phyloP scores from a whole-genome alignment of 2,329 filamentous ascomycete species.

The Calycina marina region DNA sequence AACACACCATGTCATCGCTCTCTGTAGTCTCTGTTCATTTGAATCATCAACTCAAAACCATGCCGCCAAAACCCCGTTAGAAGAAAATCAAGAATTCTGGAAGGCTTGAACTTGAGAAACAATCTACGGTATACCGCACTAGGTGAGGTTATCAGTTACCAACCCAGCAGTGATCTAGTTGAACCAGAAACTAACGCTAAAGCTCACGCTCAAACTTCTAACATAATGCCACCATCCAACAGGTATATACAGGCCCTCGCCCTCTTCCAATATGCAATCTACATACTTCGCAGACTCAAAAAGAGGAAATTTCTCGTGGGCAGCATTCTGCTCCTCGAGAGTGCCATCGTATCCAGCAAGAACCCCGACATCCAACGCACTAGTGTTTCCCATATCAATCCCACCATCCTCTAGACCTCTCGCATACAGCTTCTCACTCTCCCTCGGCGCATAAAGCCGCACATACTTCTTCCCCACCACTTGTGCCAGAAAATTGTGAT shows the following conservation, averaged over 20 bases:
- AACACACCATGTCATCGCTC: too few species aligned
- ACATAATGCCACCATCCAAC: slow-evolving; percentile 99
- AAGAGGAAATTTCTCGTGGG: slow-evolving; percentile 11
- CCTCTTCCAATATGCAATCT: slow-evolving; percentile 66
- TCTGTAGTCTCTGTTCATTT: too few species aligned
- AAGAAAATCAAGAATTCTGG: too few species aligned
- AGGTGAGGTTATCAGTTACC: too few species aligned
- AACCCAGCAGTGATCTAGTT: too few species aligned
- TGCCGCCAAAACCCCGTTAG: too few species aligned
- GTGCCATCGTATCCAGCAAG: slow-evolving; percentile 44
- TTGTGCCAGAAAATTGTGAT: slow-evolving; percentile 84
- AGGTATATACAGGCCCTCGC: slow-evolving; percentile 80
- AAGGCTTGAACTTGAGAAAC: too few species aligned
- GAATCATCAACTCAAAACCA: too few species aligned
- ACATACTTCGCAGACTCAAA: slow-evolving; percentile 25
- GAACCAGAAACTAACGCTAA: slow-evolving; percentile 98
- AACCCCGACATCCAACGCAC: slow-evolving; percentile 58
- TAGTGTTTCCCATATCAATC: slow-evolving; percentile 90
- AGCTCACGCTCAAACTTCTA: slow-evolving; percentile 67
- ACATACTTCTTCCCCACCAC: slow-evolving; percentile 86
- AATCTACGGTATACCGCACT: too few species aligned
- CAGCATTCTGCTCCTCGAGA: slow-evolving; percentile 7
- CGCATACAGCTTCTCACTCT: slow-evolving; percentile 44
- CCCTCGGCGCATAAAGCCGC: slow-evolving; percentile 63
- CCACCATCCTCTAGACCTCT: slow-evolving; percentile 45